phyloP scores from a whole-genome alignment of 352 stramenopile species.

The Pythium utonaiense region DNA sequence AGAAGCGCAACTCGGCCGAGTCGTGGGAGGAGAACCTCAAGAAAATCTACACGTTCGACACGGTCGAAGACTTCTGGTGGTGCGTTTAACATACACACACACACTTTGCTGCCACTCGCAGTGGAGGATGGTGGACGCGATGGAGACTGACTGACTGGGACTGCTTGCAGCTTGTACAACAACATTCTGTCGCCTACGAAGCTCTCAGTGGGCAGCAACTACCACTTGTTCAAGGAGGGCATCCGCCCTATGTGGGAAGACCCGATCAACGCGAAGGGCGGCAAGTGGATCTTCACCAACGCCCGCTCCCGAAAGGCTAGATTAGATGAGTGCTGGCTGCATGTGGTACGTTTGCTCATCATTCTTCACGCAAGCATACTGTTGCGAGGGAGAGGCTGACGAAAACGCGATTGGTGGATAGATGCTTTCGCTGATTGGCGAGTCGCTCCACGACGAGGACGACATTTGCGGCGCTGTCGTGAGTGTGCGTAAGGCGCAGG shows the following conservation, averaged over 20 bases:
- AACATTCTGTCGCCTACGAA: slow-evolving; percentile 91
- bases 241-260: slow-evolving; percentile 98
- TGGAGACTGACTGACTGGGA: neutral
- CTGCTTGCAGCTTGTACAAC: slow-evolving; percentile 84
- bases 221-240: slow-evolving; percentile 97
- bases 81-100: slow-evolving; percentile 46
- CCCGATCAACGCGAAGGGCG: slow-evolving; percentile 91
- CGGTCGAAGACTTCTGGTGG: slow-evolving; percentile 97
- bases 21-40: slow-evolving; percentile 90
- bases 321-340: slow-evolving; percentile 95
- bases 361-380: too few relatives aligned
- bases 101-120: too few relatives aligned
- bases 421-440: slow-evolving; percentile 94
- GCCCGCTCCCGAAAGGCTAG: slow-evolving; percentile 90
- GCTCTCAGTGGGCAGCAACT: slow-evolving; percentile 93
- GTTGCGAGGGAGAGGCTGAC: neutral
- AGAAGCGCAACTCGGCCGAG: slow-evolving; percentile 85
- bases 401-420: slow-evolving; percentile 18
- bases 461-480: slow-evolving; percentile 96
- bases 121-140: too few relatives aligned
- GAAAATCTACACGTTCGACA: slow-evolving; percentile 93
- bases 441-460: slow-evolving; percentile 93
- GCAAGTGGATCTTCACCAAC: slow-evolving; percentile 97
- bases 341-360: slow-evolving; percentile 65
- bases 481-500: slow-evolving; percentile 92